A percentile compares a stretch with the other conserved stretches of the same genome.
Evolutionary conservation across 108 stramenopile species (phyloP).

Genomic region (Skeletonema grethae): DNA sequence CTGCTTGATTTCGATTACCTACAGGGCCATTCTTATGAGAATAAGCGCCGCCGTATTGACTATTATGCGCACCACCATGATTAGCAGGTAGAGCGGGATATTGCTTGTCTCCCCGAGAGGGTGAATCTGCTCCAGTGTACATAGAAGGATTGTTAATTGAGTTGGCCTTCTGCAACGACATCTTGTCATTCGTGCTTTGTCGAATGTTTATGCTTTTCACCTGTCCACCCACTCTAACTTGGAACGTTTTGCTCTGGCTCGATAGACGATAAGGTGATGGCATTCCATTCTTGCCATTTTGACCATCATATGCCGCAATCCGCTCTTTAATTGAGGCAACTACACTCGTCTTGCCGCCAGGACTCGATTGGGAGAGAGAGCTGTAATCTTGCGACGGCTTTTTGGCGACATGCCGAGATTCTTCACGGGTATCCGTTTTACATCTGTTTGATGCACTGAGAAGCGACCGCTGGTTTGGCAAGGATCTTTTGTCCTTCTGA

Average conservation of each 20-base stretch:
- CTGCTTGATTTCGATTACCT: not conserved
- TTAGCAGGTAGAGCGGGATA: not conserved
- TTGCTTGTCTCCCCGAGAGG: not conserved
- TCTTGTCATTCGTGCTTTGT: too few relatives aligned
- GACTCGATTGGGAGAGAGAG: not conserved
- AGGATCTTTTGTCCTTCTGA: not conserved
- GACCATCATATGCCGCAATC: constrained; percentile 24
- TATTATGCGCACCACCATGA: not conserved
- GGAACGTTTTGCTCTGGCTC: constrained; percentile 3
- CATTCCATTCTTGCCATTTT: not conserved
- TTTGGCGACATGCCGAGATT: not conserved
- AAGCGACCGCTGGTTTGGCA: not conserved
- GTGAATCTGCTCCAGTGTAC: not conserved
- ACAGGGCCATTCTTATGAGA: not conserved
- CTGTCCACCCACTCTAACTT: not conserved
- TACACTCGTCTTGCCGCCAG: not conserved
- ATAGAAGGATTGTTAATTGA: not conserved
- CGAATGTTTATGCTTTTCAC: not conserved
- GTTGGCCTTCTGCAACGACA: not conserved
- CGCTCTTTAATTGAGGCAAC: constrained; percentile 30
- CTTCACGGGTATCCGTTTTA: not conserved
- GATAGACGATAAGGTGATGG: not conserved
- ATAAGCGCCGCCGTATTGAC: not conserved
- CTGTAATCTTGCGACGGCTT: not conserved
- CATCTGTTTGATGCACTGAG: not conserved